Conservation (phyloP, 345 rosid genomes). For the Fremontodendron californicum region DNA sequence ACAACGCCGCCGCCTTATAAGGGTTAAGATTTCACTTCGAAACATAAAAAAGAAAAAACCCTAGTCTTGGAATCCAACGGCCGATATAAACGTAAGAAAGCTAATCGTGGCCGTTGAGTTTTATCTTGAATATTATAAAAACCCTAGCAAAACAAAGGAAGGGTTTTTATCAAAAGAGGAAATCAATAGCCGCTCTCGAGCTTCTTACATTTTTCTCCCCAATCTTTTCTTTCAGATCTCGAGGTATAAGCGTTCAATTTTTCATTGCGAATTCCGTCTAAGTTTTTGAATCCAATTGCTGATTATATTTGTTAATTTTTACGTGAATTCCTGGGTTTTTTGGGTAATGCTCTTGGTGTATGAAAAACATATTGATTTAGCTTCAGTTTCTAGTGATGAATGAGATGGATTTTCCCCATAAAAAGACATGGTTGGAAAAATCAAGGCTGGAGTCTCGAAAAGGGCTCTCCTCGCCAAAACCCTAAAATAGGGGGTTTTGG, state of each 20-base stretch:
- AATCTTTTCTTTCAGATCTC: background rate
- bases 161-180: background rate
- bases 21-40: background rate
- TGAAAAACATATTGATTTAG: conserved; percentile 10
- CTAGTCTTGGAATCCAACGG: conserved; percentile 25
- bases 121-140: background rate
- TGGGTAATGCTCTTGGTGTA: background rate
- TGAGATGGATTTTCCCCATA: conserved; percentile 8
- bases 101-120: conserved; percentile 22
- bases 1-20: background rate
- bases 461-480: conserved; percentile 32
- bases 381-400: conserved; percentile 9
- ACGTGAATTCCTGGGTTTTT: background rate
- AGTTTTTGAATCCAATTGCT: background rate
- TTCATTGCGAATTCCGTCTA: background rate
- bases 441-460: conserved; percentile 65
- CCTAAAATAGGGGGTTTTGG: conserved; percentile 27
- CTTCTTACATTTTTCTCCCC: background rate
- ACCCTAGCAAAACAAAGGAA: background rate
- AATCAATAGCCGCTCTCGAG: background rate
- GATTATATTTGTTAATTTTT: background rate
- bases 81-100: background rate
- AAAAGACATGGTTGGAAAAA: conserved; percentile 17
- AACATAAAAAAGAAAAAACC: background rate
- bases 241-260: conserved; percentile 21